Evolutionary conservation across 176 grass and related monocot species (phyloP).

Genomic region (Thinopyrum elongatum): DNA sequence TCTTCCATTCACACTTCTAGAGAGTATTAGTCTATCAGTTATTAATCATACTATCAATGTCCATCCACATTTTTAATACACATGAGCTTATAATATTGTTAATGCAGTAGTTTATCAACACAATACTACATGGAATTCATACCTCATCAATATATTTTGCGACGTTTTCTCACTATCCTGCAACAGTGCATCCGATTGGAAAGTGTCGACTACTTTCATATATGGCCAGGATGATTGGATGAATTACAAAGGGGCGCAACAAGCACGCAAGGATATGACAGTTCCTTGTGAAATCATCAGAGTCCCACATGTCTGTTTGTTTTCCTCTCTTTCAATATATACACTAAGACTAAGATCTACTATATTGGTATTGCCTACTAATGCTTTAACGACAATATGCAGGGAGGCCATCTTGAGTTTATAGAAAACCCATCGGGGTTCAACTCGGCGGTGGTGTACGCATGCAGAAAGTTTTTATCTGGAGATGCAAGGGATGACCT

Average conservation of each 20-base stretch:
- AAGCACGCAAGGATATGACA: constrained; percentile 80
- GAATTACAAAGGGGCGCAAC: constrained; percentile 78
- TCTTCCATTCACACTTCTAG: neutral
- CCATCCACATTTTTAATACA: neutral
- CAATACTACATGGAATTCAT: neutral
- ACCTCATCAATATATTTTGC: neutral
- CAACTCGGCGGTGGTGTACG: constrained; percentile 66
- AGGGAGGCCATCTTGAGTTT: constrained; percentile 90
- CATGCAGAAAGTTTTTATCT: constrained; percentile 55
- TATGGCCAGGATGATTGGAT: constrained; percentile 91
- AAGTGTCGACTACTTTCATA: constrained; percentile 90
- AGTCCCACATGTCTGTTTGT: constrained; percentile 58
- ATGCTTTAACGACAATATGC: constrained; percentile 10
- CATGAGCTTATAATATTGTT: neutral
- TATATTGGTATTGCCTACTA: neutral
- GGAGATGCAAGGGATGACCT: constrained; percentile 34
- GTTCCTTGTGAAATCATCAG: constrained; percentile 92
- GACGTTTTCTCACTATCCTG: neutral
- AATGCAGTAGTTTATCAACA: neutral
- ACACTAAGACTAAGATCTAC: neutral
- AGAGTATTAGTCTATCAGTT: neutral
- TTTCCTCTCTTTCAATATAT: neutral
- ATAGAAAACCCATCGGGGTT: constrained; percentile 86
- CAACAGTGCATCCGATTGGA: constrained; percentile 83
- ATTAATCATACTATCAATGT: neutral